These are phyloP conservation scores for Aureobasidium sp. DNA, from an alignment of 2,329 filamentous ascomycete species.

Conservation along the genomic window DNA sequence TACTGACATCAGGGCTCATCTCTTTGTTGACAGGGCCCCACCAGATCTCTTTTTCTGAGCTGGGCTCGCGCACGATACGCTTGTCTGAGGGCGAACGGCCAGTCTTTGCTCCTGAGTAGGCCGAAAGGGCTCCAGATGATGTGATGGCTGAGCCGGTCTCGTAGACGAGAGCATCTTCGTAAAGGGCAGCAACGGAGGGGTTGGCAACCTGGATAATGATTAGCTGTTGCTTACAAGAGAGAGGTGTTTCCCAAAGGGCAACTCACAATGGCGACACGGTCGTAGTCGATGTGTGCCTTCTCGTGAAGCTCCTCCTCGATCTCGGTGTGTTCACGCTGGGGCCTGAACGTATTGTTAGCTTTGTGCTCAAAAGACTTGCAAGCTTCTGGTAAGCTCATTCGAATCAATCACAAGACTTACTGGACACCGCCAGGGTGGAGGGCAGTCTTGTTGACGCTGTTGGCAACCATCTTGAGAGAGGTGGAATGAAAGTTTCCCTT, in stretches of 20 bases:
- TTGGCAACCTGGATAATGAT: constrained; percentile 62
- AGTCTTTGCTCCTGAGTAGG: constrained; percentile 97
- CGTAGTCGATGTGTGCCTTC: constrained; percentile 97
- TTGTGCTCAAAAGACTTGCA: constrained; percentile 14
- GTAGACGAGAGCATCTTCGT: constrained; percentile 98
- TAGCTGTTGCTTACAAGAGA: background rate
- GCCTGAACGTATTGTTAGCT: constrained; percentile 45
- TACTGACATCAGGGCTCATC: constrained; percentile 89
- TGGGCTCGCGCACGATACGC: constrained; percentile 86
- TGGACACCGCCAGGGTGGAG: constrained; percentile 86
- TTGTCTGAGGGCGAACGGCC: constrained; percentile 95
- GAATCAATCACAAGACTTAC: constrained; percentile 51
- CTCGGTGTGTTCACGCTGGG: constrained; percentile 83
- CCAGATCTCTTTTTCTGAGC: constrained; percentile 90
- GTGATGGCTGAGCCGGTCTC: constrained; percentile 97
- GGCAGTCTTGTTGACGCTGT: constrained; percentile 78
- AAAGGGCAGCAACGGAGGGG: constrained; percentile 88
- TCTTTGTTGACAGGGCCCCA: constrained; percentile 99
- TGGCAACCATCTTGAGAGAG: constrained; percentile 44
- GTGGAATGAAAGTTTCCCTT: constrained; percentile 54
- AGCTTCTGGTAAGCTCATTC: constrained; percentile 1
- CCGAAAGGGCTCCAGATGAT: constrained; percentile 86
- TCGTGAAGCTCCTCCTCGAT: constrained; percentile 97
- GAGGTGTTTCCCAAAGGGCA: background rate
- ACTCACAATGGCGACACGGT: constrained; percentile 92